Conservation (phyloP, 768 basidiomycete species). For the Fomitopsis pulvina region DNA sequence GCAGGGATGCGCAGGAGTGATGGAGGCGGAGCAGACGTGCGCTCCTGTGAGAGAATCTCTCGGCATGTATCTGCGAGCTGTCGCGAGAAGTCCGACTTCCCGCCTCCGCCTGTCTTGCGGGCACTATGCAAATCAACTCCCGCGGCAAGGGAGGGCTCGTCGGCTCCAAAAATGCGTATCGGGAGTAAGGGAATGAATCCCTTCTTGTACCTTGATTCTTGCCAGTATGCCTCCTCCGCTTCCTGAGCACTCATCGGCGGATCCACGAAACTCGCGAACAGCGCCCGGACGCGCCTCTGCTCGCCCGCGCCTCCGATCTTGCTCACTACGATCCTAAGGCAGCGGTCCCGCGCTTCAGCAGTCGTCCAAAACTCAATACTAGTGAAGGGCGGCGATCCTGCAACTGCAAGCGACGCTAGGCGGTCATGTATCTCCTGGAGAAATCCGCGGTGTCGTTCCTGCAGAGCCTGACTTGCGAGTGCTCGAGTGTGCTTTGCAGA, state of each 20-base stretch:
- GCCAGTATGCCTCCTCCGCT: conserved; percentile 51
- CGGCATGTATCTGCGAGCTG: conserved; percentile 47
- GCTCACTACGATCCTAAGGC: conserved; percentile 59
- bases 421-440: conserved; percentile 58
- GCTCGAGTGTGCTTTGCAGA: conserved; percentile 56
- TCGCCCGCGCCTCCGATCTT: conserved; percentile 76
- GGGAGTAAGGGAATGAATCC: conserved; percentile 54
- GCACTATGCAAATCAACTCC: not conserved
- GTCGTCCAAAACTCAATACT: conserved; percentile 75
- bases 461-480: conserved; percentile 62
- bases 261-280: conserved; percentile 36
- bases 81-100: conserved; percentile 34
- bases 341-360: conserved; percentile 63
- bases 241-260: conserved; percentile 12
- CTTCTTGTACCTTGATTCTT: conserved; percentile 47
- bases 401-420: conserved; percentile 18
- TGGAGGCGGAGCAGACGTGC: conserved; percentile 26
- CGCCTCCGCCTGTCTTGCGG: not conserved
- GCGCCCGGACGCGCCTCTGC: conserved; percentile 50
- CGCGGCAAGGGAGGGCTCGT: conserved; percentile 13
- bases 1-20: conserved; percentile 6
- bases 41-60: conserved; percentile 32
- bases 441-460: conserved; percentile 63
- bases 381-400: not conserved
- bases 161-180: conserved; percentile 42